Conservation (phyloP, 805 yeast species). For the Metschnikowia vanudenii region DNA sequence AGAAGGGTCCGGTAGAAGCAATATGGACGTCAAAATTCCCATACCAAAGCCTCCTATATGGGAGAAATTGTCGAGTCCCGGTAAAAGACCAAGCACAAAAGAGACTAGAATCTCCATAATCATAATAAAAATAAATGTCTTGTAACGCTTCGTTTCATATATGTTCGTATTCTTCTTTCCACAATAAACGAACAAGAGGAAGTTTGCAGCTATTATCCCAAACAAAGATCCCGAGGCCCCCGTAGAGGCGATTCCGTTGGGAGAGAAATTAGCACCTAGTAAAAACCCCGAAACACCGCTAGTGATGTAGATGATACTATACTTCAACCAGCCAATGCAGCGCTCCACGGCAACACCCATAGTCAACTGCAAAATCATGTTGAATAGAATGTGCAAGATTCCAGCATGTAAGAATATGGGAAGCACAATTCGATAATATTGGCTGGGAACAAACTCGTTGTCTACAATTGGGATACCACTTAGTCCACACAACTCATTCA, state of each 20-base stretch:
- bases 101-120: slow-evolving; percentile 57
- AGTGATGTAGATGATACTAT: slow-evolving; percentile 52
- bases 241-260: slow-evolving; percentile 61
- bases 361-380: slow-evolving; percentile 57
- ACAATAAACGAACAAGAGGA: slow-evolving; percentile 52
- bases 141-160: slow-evolving; percentile 47
- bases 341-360: slow-evolving; percentile 61
- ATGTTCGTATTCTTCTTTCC: slow-evolving; percentile 50
- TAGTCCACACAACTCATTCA: slow-evolving; percentile 61
- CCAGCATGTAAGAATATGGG: slow-evolving; percentile 78
- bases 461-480: slow-evolving; percentile 41
- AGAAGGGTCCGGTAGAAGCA: slow-evolving; percentile 56
- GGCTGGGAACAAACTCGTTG: slow-evolving; percentile 47
- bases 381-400: slow-evolving; percentile 63
- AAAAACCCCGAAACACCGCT: slow-evolving; percentile 67
- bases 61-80: slow-evolving; percentile 72
- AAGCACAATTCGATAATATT: slow-evolving; percentile 68
- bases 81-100: slow-evolving; percentile 63
- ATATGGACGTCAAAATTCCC: slow-evolving; percentile 52
- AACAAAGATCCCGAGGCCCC: slow-evolving; percentile 74
- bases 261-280: slow-evolving; percentile 67
- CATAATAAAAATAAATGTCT: slow-evolving; percentile 44
- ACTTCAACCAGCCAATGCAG: slow-evolving; percentile 54
- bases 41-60: slow-evolving; percentile 74
- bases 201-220: slow-evolving; percentile 64